Conservation (phyloP, 1,284 basidiomycete species). For the Nidula niveotomentosa region DNA sequence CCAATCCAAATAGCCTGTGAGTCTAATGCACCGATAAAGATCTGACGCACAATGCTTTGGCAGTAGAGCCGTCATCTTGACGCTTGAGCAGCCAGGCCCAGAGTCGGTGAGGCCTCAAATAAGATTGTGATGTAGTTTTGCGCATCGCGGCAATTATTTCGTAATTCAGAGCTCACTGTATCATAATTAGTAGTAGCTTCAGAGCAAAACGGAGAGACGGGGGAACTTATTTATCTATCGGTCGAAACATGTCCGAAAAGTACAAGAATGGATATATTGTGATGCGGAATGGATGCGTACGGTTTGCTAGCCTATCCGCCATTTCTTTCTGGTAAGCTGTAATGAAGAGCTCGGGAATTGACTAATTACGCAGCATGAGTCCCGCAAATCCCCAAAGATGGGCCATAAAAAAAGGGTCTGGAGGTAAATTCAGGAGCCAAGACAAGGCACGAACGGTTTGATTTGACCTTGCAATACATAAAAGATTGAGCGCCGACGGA, state of each 20-base stretch:
- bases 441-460: too few relatives aligned
- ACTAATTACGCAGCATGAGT: too few relatives aligned
- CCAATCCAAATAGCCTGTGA: not conserved
- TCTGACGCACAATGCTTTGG: not conserved
- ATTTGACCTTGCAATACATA: too few relatives aligned
- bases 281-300: slow-evolving; percentile 14
- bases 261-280: slow-evolving; percentile 27
- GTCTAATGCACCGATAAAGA: not conserved
- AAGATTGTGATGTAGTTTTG: not conserved
- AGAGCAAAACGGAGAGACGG: slow-evolving; percentile 12
- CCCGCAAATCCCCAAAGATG: not conserved
- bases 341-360: slow-evolving; percentile 12
- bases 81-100: too few relatives aligned
- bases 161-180: not conserved
- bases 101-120: not conserved
- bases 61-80: too few relatives aligned
- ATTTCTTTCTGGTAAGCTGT: slow-evolving; percentile 8
- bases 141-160: too few relatives aligned
- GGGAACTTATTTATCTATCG: slow-evolving; percentile 6
- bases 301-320: too few relatives aligned
- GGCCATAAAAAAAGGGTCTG: not conserved
- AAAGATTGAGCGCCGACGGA: too few relatives aligned
- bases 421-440: too few relatives aligned
- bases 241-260: slow-evolving; percentile 12
- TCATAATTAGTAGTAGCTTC: not conserved